Conservation (phyloP, 176 grass and related monocot genomes). For the Pharus latifolius region DNA sequence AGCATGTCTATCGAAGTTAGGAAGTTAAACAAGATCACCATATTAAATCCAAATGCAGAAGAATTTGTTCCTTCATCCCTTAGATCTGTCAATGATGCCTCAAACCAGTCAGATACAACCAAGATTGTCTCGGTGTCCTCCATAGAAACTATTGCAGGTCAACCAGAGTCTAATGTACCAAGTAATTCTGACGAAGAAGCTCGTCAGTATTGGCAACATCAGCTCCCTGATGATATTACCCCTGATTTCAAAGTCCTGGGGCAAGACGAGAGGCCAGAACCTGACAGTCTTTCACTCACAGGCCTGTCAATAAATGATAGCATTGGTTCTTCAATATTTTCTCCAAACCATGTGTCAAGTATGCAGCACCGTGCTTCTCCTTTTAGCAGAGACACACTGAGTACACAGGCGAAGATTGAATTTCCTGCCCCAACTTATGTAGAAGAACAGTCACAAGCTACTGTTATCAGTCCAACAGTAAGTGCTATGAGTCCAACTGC, state of each 20-base stretch:
- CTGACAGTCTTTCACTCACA: conserved; percentile 56
- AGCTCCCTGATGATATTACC: conserved; percentile 92
- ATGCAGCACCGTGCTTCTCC: conserved; percentile 45
- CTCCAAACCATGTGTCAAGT: conserved; percentile 32
- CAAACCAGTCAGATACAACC: conserved; percentile 38
- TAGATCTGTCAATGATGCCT: conserved; percentile 49
- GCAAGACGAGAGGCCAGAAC: conserved; percentile 55
- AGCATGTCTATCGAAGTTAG: conserved; percentile 39
- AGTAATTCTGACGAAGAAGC: conserved; percentile 86
- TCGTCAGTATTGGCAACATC: conserved; percentile 75
- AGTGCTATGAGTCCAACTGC: conserved; percentile 39
- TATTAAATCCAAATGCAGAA: conserved; percentile 89
- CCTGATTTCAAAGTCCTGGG: conserved; percentile 70
- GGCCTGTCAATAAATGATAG: conserved; percentile 68
- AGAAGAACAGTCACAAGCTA: conserved; percentile 25
- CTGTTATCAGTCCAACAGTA: conserved; percentile 43
- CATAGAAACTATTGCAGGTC: conserved; percentile 39
- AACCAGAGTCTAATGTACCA: conserved; percentile 34
- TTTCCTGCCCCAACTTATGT: conserved; percentile 29
- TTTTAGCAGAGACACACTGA: conserved; percentile 28
- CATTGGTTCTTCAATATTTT: conserved; percentile 50
- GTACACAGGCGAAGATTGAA: conserved; percentile 28
- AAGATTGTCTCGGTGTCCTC: conserved; percentile 24
- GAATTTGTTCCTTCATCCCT: conserved; percentile 95
- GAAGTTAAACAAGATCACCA: conserved; percentile 58